These are phyloP conservation scores for Penicillium sp. DNA, from an alignment of 2,329 filamentous ascomycete species.

Conservation along the genomic window DNA sequence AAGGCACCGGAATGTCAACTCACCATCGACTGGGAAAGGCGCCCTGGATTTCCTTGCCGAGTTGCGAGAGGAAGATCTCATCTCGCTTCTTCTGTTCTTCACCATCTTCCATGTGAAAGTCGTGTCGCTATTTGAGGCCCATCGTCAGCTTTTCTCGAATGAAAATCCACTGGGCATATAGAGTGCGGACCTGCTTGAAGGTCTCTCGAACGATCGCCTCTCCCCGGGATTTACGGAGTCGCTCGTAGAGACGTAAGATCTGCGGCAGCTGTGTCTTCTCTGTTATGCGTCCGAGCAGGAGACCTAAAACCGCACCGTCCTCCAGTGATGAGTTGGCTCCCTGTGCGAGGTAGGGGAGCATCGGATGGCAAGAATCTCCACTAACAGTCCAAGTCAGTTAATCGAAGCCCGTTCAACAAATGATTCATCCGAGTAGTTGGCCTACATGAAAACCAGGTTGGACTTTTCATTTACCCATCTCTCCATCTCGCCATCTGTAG, in stretches of 20 bases:
- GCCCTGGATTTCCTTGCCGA: slow-evolving; percentile 52
- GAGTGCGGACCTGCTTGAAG: slow-evolving; percentile 48
- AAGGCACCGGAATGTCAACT: slow-evolving; percentile 3
- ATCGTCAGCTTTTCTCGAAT: too few relatives aligned
- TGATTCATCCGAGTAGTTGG: background rate
- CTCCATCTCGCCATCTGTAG: slow-evolving; percentile 48
- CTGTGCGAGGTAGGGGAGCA: slow-evolving; percentile 63
- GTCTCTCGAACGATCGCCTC: slow-evolving; percentile 61
- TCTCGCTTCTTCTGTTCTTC: slow-evolving; percentile 59
- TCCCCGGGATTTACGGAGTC: slow-evolving; percentile 48
- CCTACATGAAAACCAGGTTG: slow-evolving; percentile 48
- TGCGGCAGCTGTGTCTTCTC: slow-evolving; percentile 43
- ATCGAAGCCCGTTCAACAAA: background rate
- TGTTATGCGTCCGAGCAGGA: slow-evolving; percentile 53
- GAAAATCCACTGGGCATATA: too few relatives aligned
- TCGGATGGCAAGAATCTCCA: slow-evolving; percentile 63
- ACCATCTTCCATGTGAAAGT: slow-evolving; percentile 56
- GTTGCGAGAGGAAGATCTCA: slow-evolving; percentile 54
- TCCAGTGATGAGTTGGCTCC: slow-evolving; percentile 67
- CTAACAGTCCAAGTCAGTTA: slow-evolving; percentile 14
- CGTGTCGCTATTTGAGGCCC: slow-evolving; percentile 40
- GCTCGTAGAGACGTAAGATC: slow-evolving; percentile 47
- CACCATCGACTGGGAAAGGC: slow-evolving; percentile 62
- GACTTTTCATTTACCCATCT: slow-evolving; percentile 55
- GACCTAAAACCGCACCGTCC: slow-evolving; percentile 64